Evolutionary conservation across 805 yeast species (phyloP), one percentile per base, ranked within the genome.

Genomic region (Yarrowia keelungensis): DNA sequence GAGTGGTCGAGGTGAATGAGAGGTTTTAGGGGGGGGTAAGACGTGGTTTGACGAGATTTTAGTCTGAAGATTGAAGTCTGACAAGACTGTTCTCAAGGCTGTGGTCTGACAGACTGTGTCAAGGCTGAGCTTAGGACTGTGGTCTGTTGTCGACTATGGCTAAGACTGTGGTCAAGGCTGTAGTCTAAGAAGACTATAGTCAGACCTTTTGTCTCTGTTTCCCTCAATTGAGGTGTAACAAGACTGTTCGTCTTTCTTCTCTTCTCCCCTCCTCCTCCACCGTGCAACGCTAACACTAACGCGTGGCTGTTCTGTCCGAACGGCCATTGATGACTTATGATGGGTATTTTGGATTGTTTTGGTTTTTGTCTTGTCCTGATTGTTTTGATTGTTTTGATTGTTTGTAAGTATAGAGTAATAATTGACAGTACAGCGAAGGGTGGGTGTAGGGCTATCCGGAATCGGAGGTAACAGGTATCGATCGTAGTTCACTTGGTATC

Each of bases 1-100:
- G 85, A 45, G 85, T 81, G 32, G 87, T 87, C 41, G 88, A 84
- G 70, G 75, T 74, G 8, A 70, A 72, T 10, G 73, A 70, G 67
- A 45, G 71, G 56, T 62, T 39, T 47, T 62, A 26, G 26, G 4
- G 11, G 5, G 19, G n/a, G 4, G 7, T 14, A 1, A n/a, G 46
- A 42, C 9, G 19, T 7, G 46, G 10, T n/a, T 2, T 15, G 14
- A 45, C 36, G 16, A 22, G 35, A 26, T 12, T 12, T 14, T 42
- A n/a, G 19, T 19, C 19, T 19, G 19, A 19, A 19, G 19, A 19
- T 19, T 19, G 19, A 19, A 19, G 19, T 19, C 19, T 19, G 19
- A 19, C 19, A 19, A 19, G 19, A 42, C 45, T 42, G 45, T 8
- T 42, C 16, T 14, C 15, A n/a, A 12, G 16, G 19, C 19, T 19